phyloP scores from a whole-genome alignment of 2,329 filamentous ascomycete genomes.

The Drechslera avenae region DNA sequence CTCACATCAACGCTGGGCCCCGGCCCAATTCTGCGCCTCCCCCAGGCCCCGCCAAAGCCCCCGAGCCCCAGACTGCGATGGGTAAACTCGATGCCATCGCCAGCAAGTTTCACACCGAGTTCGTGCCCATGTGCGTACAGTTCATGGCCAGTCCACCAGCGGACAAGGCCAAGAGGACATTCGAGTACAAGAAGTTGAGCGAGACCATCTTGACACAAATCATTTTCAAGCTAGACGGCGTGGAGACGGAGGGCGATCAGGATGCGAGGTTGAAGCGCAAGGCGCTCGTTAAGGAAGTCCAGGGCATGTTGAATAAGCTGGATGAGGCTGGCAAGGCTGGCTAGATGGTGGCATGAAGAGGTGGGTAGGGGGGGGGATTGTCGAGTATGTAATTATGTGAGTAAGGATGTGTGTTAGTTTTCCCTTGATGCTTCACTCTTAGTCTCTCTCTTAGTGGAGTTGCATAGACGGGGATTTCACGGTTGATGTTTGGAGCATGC shows the following conservation, averaged over 20 bases:
- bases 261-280: conserved; percentile 70
- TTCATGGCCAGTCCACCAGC: conserved; percentile 67
- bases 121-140: conserved; percentile 68
- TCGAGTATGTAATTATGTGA: not conserved
- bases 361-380: not conserved
- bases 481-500: no score
- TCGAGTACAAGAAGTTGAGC: conserved; percentile 75
- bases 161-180: conserved; percentile 65
- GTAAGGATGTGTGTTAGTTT: not conserved
- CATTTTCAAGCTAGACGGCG: conserved; percentile 74
- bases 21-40: conserved; percentile 44
- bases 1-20: conserved; percentile 39
- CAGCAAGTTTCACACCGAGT: conserved; percentile 65
- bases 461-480: no score
- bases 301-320: conserved; percentile 67
- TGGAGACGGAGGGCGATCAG: conserved; percentile 72
- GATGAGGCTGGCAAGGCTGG: conserved; percentile 55
- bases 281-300: conserved; percentile 73
- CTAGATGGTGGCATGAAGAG: conserved; percentile 5
- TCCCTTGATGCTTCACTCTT: no score
- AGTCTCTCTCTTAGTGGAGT: no score
- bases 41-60: conserved; percentile 28
- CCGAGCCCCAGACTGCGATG: conserved; percentile 39
- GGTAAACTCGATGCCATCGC: conserved; percentile 72
- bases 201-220: conserved; percentile 79